Percentiles rank a stretch among this genome's conserved stretches.
phyloP scores from a whole-genome alignment of 169 alveolate species.

The Theileria luwenshuni region DNA sequence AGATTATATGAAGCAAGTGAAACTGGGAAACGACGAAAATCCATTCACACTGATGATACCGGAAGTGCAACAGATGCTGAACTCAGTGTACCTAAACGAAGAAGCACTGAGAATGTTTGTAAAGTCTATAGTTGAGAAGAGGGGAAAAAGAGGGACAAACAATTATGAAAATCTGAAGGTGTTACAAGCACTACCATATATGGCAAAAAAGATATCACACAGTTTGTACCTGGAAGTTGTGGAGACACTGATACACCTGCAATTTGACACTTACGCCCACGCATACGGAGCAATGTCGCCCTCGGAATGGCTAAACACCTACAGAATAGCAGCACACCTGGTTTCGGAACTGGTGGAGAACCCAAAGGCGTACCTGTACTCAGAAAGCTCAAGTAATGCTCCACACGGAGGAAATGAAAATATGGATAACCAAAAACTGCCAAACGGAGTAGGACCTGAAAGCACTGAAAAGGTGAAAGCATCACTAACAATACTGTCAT shows the following conservation, averaged over 20 bases:
- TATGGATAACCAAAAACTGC: constrained; percentile 30
- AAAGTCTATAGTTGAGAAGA: constrained; percentile 82
- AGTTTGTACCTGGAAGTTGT: constrained; percentile 83
- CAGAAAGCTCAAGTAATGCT: constrained; percentile 49
- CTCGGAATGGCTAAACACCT: constrained; percentile 81
- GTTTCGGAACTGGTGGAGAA: constrained; percentile 71
- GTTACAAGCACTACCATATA: constrained; percentile 81
- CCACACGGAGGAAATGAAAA: constrained; percentile 23
- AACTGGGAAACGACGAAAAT: constrained; percentile 56
- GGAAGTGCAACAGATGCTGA: constrained; percentile 71
- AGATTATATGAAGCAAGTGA: constrained; percentile 23
- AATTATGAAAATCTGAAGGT: constrained; percentile 83
- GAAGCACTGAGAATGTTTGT: constrained; percentile 80
- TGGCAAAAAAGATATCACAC: constrained; percentile 79
- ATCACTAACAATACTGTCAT: constrained; percentile 78
- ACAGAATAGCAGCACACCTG: constrained; percentile 74
- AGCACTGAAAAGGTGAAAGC: constrained; percentile 48
- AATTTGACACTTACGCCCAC: constrained; percentile 86
- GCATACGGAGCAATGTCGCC: constrained; percentile 83
- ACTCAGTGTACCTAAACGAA: constrained; percentile 75
- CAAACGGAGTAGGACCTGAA: constrained; percentile 32
- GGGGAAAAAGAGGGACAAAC: constrained; percentile 89
- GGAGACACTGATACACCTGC: constrained; percentile 83
- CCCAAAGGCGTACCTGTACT: constrained; percentile 69
- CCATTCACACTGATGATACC: constrained; percentile 68